Percentiles rank a stretch among this genome's conserved stretches.
phyloP scores from a whole-genome alignment of 371 early-diverging fungal genomes.

The Coemansia sp. region DNA sequence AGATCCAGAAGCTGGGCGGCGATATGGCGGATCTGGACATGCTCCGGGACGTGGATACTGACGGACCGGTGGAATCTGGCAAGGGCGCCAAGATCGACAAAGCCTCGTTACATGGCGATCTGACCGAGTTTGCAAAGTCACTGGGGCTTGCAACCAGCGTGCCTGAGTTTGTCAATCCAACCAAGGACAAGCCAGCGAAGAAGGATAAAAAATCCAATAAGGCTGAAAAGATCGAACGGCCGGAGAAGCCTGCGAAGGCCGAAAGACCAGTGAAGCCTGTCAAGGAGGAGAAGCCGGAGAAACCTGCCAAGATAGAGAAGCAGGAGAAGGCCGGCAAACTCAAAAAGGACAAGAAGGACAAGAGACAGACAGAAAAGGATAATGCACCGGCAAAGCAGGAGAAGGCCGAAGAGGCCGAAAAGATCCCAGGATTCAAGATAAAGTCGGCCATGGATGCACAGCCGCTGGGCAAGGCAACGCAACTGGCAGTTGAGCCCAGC shows the following conservation, averaged over 20 bases:
- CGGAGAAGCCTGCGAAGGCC: neutral
- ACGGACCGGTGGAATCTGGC: conserved; percentile 6
- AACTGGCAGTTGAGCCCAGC: conserved; percentile 36
- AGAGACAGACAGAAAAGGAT: neutral
- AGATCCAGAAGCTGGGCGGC: conserved; percentile 60
- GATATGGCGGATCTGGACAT: conserved; percentile 54
- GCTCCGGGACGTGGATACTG: conserved; percentile 51
- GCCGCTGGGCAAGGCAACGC: conserved; percentile 22
- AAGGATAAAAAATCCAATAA: conserved; percentile 3
- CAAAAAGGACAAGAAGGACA: conserved; percentile 6
- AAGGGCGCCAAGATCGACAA: conserved; percentile 13
- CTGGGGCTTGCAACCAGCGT: conserved; percentile 39
- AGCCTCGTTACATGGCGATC: conserved; percentile 30
- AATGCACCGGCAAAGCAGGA: neutral
- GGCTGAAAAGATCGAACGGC: conserved; percentile 15
- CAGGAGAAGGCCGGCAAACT: neutral
- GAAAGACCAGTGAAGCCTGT: conserved; percentile 7
- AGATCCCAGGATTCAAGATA: conserved; percentile 34
- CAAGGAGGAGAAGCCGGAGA: neutral
- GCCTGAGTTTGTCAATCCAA: conserved; percentile 20
- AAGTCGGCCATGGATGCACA: conserved; percentile 43
- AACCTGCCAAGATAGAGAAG: neutral
- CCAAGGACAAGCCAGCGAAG: conserved; percentile 9
- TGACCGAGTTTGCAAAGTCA: conserved; percentile 47
- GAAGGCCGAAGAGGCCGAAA: conserved; percentile 5